Conservation (phyloP, 192 early-diverging fungal species). For the Obelidium mucronatum region DNA sequence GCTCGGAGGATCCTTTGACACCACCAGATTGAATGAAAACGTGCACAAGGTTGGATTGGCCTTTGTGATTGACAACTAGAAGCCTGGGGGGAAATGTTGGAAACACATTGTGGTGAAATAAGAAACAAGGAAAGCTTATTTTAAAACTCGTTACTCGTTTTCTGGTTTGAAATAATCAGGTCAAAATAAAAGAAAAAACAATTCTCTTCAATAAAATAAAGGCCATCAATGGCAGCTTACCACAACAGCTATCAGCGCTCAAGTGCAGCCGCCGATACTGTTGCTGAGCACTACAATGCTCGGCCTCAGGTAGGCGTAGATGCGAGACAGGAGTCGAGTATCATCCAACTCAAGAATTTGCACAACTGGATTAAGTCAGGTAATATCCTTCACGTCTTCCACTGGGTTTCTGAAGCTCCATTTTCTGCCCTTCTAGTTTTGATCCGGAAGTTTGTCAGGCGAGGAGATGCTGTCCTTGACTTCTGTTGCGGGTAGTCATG, state of each 20-base stretch:
- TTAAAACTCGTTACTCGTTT: too few relatives aligned
- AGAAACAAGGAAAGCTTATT: too few relatives aligned
- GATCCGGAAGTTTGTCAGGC: slow-evolving; percentile 69
- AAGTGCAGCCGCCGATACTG: slow-evolving; percentile 13
- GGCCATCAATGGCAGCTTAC: not conserved
- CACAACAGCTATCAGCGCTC: not conserved
- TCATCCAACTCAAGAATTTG: slow-evolving; percentile 86
- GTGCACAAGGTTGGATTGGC: slow-evolving; percentile 75
- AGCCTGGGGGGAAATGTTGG: not conserved
- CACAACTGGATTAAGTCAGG: slow-evolving; percentile 98
- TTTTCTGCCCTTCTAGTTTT: slow-evolving; percentile 58
- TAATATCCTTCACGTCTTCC: not conserved
- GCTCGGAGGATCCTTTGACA: slow-evolving; percentile 92
- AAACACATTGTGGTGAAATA: too few relatives aligned
- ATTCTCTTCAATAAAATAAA: too few relatives aligned
- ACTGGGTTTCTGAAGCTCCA: not conserved
- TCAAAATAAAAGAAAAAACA: too few relatives aligned
- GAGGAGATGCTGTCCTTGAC: slow-evolving; percentile 76
- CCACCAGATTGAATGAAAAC: slow-evolving; percentile 86
- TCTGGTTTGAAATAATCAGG: too few relatives aligned
- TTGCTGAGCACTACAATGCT: slow-evolving; percentile 60
- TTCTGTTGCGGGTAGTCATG: slow-evolving; percentile 78
- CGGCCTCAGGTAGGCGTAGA: slow-evolving; percentile 80
- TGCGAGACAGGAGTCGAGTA: slow-evolving; percentile 80
- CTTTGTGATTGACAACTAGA: slow-evolving; percentile 29